phyloP scores from a whole-genome alignment of 345 rosid genomes.

The Angophora floribunda region DNA sequence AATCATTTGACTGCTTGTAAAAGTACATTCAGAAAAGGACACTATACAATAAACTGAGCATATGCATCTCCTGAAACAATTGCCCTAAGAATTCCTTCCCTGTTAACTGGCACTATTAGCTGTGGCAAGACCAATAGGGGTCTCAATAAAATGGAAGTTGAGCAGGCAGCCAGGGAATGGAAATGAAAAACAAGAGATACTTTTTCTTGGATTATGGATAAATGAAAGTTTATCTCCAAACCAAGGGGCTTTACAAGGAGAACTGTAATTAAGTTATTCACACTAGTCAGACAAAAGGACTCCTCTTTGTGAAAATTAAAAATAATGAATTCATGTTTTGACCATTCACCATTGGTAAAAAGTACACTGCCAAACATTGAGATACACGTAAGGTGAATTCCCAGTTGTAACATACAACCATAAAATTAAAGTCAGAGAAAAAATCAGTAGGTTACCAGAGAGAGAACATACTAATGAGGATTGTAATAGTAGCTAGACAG shows the following conservation, averaged over 20 bases:
- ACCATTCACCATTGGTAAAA: neutral
- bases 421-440: neutral
- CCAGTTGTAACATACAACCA: neutral
- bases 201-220: neutral
- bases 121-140: neutral
- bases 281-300: neutral
- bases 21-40: neutral
- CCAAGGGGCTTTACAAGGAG: neutral
- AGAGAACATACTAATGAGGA: neutral
- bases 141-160: neutral
- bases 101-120: neutral
- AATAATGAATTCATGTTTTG: neutral
- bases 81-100: neutral
- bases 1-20: neutral
- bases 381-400: neutral
- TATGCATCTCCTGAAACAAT: neutral
- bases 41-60: neutral
- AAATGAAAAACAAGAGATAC: neutral
- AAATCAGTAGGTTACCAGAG: neutral
- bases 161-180: neutral
- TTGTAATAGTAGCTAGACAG: neutral
- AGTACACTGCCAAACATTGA: neutral
- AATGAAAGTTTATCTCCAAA: neutral
- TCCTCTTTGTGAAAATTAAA: neutral
- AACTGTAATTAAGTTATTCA: neutral